phyloP scores from a whole-genome alignment of 2,329 filamentous ascomycete species.

The Lecanicillium sp. region DNA sequence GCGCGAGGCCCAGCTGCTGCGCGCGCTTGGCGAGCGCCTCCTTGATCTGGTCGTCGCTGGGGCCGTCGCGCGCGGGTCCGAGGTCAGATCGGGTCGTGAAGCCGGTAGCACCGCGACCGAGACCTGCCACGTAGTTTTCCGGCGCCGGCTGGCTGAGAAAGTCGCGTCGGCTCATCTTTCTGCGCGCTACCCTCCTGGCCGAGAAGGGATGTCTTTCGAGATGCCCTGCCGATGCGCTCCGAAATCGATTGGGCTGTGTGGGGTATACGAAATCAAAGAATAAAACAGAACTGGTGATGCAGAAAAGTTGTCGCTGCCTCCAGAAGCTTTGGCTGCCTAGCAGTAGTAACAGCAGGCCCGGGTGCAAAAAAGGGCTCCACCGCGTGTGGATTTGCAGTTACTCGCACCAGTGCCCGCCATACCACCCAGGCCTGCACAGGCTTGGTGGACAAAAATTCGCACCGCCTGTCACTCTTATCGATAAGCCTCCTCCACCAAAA shows the following conservation, averaged over 20 bases:
- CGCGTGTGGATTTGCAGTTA: background rate
- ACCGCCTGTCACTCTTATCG: slow-evolving; percentile 17
- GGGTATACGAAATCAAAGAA: background rate
- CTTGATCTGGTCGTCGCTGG: slow-evolving; percentile 97
- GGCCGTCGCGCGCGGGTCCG: slow-evolving; percentile 88
- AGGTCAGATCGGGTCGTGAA: slow-evolving; percentile 97
- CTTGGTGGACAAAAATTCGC: too few relatives aligned
- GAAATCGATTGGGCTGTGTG: slow-evolving; percentile 2
- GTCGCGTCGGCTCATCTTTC: slow-evolving; percentile 63
- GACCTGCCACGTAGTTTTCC: slow-evolving; percentile 88
- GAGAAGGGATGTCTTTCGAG: background rate
- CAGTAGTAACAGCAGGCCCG: background rate
- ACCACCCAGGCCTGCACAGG: too few relatives aligned
- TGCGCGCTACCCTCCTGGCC: slow-evolving; percentile 15
- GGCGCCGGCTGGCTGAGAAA: slow-evolving; percentile 83
- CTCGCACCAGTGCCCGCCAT: background rate
- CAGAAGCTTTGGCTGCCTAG: slow-evolving; percentile 4
- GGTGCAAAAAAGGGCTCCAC: slow-evolving; percentile 1
- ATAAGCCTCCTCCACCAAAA: slow-evolving; percentile 20
- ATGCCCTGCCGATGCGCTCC: background rate
- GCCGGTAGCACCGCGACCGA: slow-evolving; percentile 94
- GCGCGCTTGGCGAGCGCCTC: slow-evolving; percentile 93
- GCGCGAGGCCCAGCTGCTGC: slow-evolving; percentile 67
- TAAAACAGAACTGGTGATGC: background rate
- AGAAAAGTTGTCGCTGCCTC: background rate